A percentile compares a stretch with the other conserved stretches of the same genome.
Evolutionary conservation across 805 yeast species (phyloP).

Genomic region (Suhomyces canberraensis): DNA sequence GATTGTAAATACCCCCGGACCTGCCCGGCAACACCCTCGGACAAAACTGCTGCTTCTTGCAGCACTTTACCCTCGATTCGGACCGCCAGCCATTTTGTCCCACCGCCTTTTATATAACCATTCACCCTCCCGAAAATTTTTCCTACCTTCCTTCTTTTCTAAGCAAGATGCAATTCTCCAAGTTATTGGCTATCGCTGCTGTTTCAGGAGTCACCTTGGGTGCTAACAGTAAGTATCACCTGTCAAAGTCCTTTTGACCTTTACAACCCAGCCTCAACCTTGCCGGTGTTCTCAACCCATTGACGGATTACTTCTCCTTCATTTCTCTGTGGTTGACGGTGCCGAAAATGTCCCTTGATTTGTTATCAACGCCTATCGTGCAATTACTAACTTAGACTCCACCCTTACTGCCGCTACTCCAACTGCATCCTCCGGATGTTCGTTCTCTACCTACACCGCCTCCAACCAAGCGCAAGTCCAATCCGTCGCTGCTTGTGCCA

Average conservation of each 20-base stretch:
- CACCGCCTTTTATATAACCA: not conserved
- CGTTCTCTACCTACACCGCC: conserved; percentile 64
- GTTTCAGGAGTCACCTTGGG: conserved; percentile 45
- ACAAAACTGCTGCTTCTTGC: too few species aligned
- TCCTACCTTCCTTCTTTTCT: conserved; percentile 9
- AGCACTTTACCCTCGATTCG: not conserved
- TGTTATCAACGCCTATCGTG: too few species aligned
- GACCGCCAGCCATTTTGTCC: not conserved
- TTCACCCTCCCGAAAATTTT: not conserved
- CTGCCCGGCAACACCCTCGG: too few species aligned
- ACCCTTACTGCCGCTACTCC: conserved; percentile 52
- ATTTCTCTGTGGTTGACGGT: too few species aligned
- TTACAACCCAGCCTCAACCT: too few species aligned
- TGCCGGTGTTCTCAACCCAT: too few species aligned
- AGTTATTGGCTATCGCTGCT: conserved; percentile 47
- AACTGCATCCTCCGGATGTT: conserved; percentile 60
- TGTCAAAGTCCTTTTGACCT: too few species aligned
- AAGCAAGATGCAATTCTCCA: conserved; percentile 52
- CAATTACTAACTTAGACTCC: conserved; percentile 39
- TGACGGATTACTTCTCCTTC: too few species aligned
- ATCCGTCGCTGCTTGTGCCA: conserved; percentile 65
- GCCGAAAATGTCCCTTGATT: too few species aligned
- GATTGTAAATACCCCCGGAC: too few species aligned
- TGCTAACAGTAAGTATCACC: conserved; percentile 34
- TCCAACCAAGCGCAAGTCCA: conserved; percentile 80